phyloP scores from a whole-genome alignment of 257 asterid species.

The Solanum bukasovii region DNA sequence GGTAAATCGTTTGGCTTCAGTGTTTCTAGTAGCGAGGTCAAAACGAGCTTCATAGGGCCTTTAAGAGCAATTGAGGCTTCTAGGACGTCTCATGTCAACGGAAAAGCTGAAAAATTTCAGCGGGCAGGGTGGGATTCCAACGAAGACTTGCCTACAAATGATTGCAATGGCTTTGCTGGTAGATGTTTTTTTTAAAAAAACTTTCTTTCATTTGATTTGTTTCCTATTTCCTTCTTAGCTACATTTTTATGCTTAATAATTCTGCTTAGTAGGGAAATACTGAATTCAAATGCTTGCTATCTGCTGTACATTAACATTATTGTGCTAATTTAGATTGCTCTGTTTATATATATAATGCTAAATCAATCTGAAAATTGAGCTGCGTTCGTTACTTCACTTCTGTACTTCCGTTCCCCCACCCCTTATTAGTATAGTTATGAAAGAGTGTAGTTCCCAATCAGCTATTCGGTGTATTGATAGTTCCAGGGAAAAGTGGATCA shows the following conservation, averaged over 20 bases:
- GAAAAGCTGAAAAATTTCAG: constrained; percentile 9
- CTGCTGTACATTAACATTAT: neutral
- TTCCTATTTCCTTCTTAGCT: neutral
- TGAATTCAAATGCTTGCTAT: neutral
- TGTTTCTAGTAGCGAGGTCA: constrained; percentile 14
- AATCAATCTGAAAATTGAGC: too few relatives aligned
- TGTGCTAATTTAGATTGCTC: neutral
- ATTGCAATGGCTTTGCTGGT: constrained; percentile 35
- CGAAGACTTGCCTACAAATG: constrained; percentile 5
- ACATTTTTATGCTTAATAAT: neutral
- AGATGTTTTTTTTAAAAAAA: neutral
- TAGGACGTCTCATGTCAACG: constrained; percentile 27
- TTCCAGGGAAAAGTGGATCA: too few relatives aligned
- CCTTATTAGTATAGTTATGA: too few relatives aligned
- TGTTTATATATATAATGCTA: neutral
- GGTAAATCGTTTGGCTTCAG: constrained; percentile 1
- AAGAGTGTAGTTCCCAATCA: too few relatives aligned
- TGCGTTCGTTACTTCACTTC: too few relatives aligned
- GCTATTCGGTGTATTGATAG: too few relatives aligned
- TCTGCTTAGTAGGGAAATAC: neutral
- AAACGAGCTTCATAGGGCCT: constrained; percentile 47
- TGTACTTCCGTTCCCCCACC: too few relatives aligned
- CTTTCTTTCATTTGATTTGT: neutral
- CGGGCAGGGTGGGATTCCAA: constrained; percentile 15
- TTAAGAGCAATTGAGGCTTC: constrained; percentile 63